phyloP scores from a whole-genome alignment of 345 rosid species.

The Tarenaya hassleriana region DNA sequence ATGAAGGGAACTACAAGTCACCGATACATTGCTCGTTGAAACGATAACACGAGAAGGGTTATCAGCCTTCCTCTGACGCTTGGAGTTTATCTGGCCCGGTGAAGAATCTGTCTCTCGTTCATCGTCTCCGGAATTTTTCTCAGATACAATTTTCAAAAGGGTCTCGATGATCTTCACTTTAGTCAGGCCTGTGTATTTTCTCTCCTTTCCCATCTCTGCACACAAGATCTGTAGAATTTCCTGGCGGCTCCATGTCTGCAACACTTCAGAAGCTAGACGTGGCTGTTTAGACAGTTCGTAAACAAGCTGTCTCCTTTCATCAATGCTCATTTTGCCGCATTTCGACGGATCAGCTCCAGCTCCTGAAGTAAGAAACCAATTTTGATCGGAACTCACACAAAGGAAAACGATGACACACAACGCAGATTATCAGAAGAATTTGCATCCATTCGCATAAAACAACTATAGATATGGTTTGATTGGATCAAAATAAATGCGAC shows the following conservation, averaged over 20 bases:
- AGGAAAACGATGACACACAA: neutral
- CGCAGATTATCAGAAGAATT: neutral
- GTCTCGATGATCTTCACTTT: constrained; percentile 71
- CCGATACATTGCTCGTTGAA: constrained; percentile 28
- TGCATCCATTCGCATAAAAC: too few species aligned
- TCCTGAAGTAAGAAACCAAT: constrained; percentile 11
- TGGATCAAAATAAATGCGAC: too few species aligned
- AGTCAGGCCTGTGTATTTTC: constrained; percentile 65
- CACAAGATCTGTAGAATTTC: constrained; percentile 79
- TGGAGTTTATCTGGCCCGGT: constrained; percentile 23
- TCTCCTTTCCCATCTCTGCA: constrained; percentile 79
- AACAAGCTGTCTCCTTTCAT: constrained; percentile 62
- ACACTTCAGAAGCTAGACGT: constrained; percentile 52
- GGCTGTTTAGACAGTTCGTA: constrained; percentile 50
- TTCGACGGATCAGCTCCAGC: constrained; percentile 43
- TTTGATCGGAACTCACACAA: neutral
- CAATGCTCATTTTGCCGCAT: constrained; percentile 54
- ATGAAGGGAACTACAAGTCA: constrained; percentile 22
- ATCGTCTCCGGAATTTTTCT: constrained; percentile 42
- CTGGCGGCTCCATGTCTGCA: constrained; percentile 63
- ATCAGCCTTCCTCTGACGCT: constrained; percentile 28
- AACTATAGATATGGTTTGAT: too few species aligned
- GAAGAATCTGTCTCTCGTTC: constrained; percentile 30
- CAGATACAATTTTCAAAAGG: constrained; percentile 53
- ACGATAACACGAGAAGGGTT: constrained; percentile 26